Base-by-base conservation (phyloP, 805 yeast species). In the Yarrowia alimentaria region DNA sequence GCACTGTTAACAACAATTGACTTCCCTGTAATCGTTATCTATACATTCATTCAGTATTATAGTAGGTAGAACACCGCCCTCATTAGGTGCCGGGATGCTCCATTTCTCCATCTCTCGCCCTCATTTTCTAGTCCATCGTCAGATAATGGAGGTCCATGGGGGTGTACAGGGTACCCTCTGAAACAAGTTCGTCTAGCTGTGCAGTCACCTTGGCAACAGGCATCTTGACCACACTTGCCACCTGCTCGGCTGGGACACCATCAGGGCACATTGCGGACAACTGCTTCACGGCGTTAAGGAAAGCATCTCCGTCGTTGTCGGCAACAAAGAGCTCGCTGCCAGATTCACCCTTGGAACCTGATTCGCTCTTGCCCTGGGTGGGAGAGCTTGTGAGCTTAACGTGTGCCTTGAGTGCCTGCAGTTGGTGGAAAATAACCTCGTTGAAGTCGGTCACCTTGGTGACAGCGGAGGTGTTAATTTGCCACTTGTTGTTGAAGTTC, bases 351-450 rank as follows among this genome's bases (percentile, higher is more conserved):
- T n/a, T n/a, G n/a, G n/a, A n/a, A n/a, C n/a, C n/a, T n/a, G n/a
- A n/a, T n/a, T n/a, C n/a, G n/a, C n/a, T n/a, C n/a, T n/a, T n/a
- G n/a, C n/a, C n/a, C n/a, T n/a, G n/a, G n/a, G n/a, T n/a, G n/a
- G n/a, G n/a, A n/a, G 37, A 26, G 2, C 50, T 29, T 3, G 47
- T 40, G 33, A 33, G 33, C 37, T 21, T 30, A 13, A 43, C 29
- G 21, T 43, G 37, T 13, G 22, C 68, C 35, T 71, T 62, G 45
- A 80, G 71, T 3, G 86, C 83, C 56, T 76, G 73, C 52, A 83
- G 64, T 58, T 76, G 72, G 61, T 83, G 88, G 61, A 78, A 81
- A 6, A 79, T 61, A 18, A 82, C 73, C 60, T 79, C 79, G 61
- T 81, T 80, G 63, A 72, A 76, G 61, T 81, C 84, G 5, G 65